Percentiles rank a stretch among this genome's conserved stretches.
Conservation (phyloP, 306 rosid species). For the Carpinus viminea region DNA sequence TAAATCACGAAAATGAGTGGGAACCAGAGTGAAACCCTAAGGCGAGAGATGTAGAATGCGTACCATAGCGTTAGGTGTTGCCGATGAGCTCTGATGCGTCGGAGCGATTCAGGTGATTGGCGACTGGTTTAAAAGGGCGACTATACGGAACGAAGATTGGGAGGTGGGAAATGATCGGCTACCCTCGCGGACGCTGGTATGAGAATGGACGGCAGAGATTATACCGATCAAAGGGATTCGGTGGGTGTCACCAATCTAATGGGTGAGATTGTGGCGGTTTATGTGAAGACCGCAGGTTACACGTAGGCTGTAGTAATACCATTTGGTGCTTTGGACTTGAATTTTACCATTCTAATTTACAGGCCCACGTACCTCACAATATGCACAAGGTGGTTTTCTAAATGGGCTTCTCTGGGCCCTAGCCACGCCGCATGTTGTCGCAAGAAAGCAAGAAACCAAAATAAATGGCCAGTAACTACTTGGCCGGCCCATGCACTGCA, state of each 20-base stretch:
- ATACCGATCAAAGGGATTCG: background rate
- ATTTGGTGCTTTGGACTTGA: too few relatives aligned
- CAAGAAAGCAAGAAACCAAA: background rate
- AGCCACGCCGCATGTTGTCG: too few relatives aligned
- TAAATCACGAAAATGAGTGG: background rate
- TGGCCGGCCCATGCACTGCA: background rate
- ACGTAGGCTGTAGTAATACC: conserved; percentile 21
- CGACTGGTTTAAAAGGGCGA: background rate
- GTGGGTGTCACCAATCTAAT: background rate
- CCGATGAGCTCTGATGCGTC: conserved; percentile 27
- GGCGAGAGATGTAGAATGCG: conserved; percentile 4
- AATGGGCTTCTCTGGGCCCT: too few relatives aligned
- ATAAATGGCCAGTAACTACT: too few relatives aligned
- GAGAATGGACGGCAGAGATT: conserved; percentile 17
- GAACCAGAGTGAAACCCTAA: conserved; percentile 17
- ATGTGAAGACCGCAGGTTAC: conserved; percentile 15
- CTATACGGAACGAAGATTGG: background rate
- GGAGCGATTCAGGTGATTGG: conserved; percentile 17
- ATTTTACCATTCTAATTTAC: background rate
- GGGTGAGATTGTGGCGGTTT: conserved; percentile 15
- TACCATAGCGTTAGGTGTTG: conserved; percentile 38
- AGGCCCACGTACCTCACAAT: background rate
- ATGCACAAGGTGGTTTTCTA: too few relatives aligned
- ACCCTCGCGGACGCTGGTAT: conserved; percentile 1
- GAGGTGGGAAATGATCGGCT: conserved; percentile 11